Evolutionary conservation across 805 yeast species (phyloP), one percentile per base, ranked within the genome.

Genomic region (Monosporozyma yasuniensis): DNA sequence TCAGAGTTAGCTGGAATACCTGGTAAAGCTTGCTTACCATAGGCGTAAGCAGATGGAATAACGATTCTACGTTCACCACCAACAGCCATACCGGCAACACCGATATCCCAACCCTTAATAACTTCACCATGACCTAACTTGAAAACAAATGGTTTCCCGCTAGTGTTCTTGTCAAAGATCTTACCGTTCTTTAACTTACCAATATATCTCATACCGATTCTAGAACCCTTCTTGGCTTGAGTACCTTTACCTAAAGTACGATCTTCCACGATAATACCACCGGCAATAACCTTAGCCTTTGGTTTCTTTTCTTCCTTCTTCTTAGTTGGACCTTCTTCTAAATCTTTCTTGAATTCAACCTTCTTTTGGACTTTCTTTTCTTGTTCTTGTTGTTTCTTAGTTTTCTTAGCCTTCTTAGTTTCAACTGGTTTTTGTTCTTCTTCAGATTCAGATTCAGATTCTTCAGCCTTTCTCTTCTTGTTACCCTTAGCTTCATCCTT

Each of bases 21-120:
- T 60, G 99, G 99, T 56, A 93, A 78, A 56, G 86, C 80, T 74
- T 86, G 84, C 64, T 84, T 84, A 58, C 99, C 99, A 73, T 93
- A 93, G 51, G 96, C 99, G 82, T 87, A 86, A 64, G 90, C 80
- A 49, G 99, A 84, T 61, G 99, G 99, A 59, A 93, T 88, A 54
- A 88, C 79, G 59, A 93, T 88, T 76, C 98, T 83, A 79, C 99
- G 90, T 79, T 93, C 99, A 67, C 98, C 98, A 65, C 96, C 96
- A 66, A 87, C 95, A 51, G 95, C 82, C 97, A 93, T 90, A 68
- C 98, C 98, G 52, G 91, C 89, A 62, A 93, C 93, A 78, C 99
- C 99, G 64, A 91, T 79, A 68, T 93, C 99, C 87, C 96, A 93
- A 57, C 98, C 99, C 72, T 87, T 87, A 77, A 93, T 93, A 60